Conservation (phyloP, 257 asterid genomes). For the Solanum lignicaule region DNA sequence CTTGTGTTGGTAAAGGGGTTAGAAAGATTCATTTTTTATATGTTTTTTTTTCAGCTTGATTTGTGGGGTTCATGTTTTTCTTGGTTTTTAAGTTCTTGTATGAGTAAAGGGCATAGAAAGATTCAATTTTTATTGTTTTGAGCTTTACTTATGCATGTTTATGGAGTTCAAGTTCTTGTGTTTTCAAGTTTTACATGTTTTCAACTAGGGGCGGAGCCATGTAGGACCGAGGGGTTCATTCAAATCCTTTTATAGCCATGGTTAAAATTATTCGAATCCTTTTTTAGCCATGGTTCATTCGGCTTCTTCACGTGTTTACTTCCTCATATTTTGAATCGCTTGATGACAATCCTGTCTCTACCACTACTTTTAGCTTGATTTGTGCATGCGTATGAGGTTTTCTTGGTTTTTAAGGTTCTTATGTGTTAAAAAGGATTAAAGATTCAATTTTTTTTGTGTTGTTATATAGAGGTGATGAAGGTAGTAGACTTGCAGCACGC, state of each 20-base stretch:
- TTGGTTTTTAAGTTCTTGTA: not conserved
- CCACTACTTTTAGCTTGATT: not conserved
- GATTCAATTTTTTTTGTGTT: not conserved
- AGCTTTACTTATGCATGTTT: not conserved
- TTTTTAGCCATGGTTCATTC: not conserved
- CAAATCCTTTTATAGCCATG: not conserved
- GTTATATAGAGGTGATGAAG: constrained; percentile 34
- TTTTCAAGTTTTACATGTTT: not conserved
- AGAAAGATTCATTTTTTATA: not conserved
- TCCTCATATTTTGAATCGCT: not conserved
- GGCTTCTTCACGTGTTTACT: not conserved
- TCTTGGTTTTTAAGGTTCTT: not conserved
- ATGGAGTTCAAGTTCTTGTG: not conserved
- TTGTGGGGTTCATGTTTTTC: not conserved
- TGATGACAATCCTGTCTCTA: not conserved
- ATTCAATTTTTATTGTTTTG: not conserved
- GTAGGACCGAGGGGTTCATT: not conserved
- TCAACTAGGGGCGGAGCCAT: not conserved
- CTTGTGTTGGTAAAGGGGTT: not conserved
- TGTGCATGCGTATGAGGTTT: not conserved
- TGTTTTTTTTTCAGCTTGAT: not conserved
- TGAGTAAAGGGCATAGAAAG: not conserved
- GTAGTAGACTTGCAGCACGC: constrained; percentile 27
- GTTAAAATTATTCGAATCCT: not conserved
- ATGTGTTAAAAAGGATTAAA: not conserved